phyloP scores from a whole-genome alignment of 148 eudicot genomes.

The Silene uniflora region DNA sequence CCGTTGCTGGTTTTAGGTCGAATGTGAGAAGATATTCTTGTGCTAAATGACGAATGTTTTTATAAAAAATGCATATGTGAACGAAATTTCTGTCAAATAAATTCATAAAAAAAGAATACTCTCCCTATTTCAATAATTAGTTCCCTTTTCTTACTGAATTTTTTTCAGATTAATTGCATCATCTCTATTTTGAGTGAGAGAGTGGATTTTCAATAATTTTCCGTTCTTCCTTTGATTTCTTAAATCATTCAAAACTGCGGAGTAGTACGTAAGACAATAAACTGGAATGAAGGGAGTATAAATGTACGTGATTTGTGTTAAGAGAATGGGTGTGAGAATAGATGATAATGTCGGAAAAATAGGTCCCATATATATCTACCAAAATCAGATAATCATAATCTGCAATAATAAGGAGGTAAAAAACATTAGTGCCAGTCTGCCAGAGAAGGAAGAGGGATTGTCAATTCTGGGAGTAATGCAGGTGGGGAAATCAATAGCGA shows the following conservation, averaged over 20 bases:
- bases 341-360: background rate
- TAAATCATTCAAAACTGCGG: too few relatives aligned
- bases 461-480: slow-evolving; percentile 18
- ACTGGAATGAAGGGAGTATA: too few relatives aligned
- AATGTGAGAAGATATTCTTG: background rate
- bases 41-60: background rate
- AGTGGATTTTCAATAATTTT: too few relatives aligned
- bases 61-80: background rate
- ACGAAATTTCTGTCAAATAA: too few relatives aligned
- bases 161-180: too few relatives aligned
- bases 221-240: too few relatives aligned
- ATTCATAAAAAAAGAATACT: background rate
- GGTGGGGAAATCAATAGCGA: slow-evolving; percentile 21
- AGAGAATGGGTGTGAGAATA: background rate
- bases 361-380: background rate
- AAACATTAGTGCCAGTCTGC: background rate
- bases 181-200: too few relatives aligned
- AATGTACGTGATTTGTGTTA: too few relatives aligned
- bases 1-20: background rate
- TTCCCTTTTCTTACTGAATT: too few relatives aligned
- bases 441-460: slow-evolving; percentile 1
- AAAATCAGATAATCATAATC: slow-evolving; percentile 5
- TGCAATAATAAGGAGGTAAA: slow-evolving; percentile 7
- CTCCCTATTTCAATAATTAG: too few relatives aligned
- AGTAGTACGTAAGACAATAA: too few relatives aligned